Conservation (phyloP, 2,329 filamentous ascomycete species). For the Colletotrichum eleusines region DNA sequence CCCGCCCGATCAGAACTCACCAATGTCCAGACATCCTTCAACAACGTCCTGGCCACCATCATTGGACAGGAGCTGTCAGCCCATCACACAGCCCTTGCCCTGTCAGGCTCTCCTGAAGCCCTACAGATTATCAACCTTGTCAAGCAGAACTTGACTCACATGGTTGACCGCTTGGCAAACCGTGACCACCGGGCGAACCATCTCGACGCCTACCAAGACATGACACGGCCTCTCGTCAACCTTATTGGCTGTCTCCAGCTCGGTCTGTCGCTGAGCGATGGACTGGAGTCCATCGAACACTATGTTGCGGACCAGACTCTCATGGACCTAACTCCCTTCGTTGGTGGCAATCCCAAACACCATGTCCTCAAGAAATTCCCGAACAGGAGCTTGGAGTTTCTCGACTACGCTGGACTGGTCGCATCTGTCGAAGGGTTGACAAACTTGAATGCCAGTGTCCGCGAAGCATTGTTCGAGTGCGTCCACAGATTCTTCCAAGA, state of each 20-base stretch:
- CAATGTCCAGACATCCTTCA: constrained; percentile 85
- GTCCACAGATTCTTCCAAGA: constrained; percentile 81
- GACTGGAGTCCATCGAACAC: constrained; percentile 45
- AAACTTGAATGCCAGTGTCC: constrained; percentile 56
- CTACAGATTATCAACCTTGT: constrained; percentile 63
- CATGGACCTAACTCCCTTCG: constrained; percentile 65
- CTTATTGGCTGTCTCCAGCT: constrained; percentile 84
- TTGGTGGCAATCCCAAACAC: constrained; percentile 57
- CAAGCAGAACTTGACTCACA: constrained; percentile 71
- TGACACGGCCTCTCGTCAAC: constrained; percentile 81
- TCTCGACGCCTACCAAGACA: constrained; percentile 86
- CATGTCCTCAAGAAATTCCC: constrained; percentile 42
- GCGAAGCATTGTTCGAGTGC: constrained; percentile 71
- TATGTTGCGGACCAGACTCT: constrained; percentile 46
- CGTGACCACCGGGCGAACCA: constrained; percentile 74
- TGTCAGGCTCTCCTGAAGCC: constrained; percentile 48
- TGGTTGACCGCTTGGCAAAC: constrained; percentile 76
- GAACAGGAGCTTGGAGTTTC: constrained; percentile 60
- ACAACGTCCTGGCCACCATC: constrained; percentile 77
- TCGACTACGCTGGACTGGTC: constrained; percentile 61
- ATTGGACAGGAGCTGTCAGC: constrained; percentile 60
- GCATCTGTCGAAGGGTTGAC: constrained; percentile 62
- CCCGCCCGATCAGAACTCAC: constrained; percentile 76
- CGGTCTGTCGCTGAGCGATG: constrained; percentile 74
- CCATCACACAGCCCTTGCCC: constrained; percentile 51